Percentiles rank a stretch among this genome's conserved stretches.
Evolutionary conservation across 768 basidiomycete species (phyloP).

Genomic region (Russula earlei): DNA sequence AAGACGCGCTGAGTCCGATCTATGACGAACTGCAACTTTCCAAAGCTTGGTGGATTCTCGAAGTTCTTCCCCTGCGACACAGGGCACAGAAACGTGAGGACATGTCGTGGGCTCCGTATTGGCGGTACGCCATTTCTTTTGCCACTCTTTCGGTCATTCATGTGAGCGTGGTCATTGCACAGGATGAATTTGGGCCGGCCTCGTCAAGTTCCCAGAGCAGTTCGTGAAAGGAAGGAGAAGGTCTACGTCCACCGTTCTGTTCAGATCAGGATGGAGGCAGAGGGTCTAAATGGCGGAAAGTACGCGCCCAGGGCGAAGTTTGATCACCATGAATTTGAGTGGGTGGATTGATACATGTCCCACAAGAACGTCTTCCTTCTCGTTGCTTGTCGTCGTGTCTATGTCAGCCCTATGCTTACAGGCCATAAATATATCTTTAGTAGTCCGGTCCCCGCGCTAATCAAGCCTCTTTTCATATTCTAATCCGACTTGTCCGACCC

Average conservation of each 20-base stretch:
- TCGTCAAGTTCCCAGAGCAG: neutral
- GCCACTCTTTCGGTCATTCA: neutral
- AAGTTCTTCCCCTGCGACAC: constrained; percentile 30
- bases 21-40: constrained; percentile 49
- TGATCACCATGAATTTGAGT: constrained; percentile 12
- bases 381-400: no score
- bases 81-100: neutral
- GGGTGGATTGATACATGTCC: constrained; percentile 20
- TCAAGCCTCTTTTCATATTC: no score
- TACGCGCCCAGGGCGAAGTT: constrained; percentile 28
- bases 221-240: neutral
- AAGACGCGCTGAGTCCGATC: constrained; percentile 41
- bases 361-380: no score
- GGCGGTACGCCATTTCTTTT: neutral
- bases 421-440: no score
- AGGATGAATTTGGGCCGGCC: neutral
- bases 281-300: constrained; percentile 21
- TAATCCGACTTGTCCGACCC: no score
- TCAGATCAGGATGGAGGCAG: constrained; percentile 8
- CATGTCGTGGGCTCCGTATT: neutral
- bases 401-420: no score
- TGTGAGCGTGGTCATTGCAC: neutral
- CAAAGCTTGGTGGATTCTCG: constrained; percentile 57
- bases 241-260: constrained; percentile 4
- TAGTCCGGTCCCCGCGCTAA: no score